Percentiles rank a stretch among this genome's conserved stretches.
These are phyloP conservation scores for Fusarium torulosum DNA, from an alignment of 2,329 filamentous ascomycete species.

Conservation along the genomic window DNA sequence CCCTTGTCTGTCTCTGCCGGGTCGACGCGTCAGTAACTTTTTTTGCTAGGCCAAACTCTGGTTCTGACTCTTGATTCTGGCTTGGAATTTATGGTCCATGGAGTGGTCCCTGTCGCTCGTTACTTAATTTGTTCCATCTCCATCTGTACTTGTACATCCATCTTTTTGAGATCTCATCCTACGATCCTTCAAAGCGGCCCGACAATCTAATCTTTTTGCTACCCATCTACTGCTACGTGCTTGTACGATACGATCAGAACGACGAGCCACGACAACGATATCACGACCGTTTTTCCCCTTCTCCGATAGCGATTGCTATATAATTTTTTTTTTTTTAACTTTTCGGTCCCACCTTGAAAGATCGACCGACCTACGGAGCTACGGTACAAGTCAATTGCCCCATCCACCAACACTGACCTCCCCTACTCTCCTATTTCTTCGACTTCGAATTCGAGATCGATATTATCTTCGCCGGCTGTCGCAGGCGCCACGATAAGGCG, in stretches of 20 bases:
- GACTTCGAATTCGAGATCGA: background rate
- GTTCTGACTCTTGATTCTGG: conserved; percentile 13
- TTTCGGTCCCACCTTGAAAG: conserved; percentile 25
- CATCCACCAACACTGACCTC: conserved; percentile 23
- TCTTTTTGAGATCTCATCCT: conserved; percentile 30
- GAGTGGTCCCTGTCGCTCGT: conserved; percentile 49
- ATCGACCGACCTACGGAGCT: conserved; percentile 26
- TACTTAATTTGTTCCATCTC: conserved; percentile 43
- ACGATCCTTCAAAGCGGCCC: conserved; percentile 11
- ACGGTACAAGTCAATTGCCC: conserved; percentile 18
- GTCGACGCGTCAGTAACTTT: conserved; percentile 46
- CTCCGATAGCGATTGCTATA: conserved; percentile 18
- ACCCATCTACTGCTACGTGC: conserved; percentile 16
- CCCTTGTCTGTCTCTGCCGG: conserved; percentile 39
- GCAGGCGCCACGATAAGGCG: conserved; percentile 47
- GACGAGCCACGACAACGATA: conserved; percentile 40
- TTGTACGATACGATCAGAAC: conserved; percentile 26
- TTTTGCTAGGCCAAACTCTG: conserved; percentile 29
- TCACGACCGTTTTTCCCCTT: conserved; percentile 28
- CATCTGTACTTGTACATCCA: conserved; percentile 16
- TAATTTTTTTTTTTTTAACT: conserved; percentile 20
- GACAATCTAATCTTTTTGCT: conserved; percentile 5
- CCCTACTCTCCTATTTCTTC: conserved; percentile 32
- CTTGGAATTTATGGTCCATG: conserved; percentile 38
- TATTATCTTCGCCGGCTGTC: conserved; percentile 28